Percentiles rank a stretch among this genome's conserved stretches.
Evolutionary conservation across 306 rosid genomes (phyloP).

Genomic region (Vachellia pachyceras): DNA sequence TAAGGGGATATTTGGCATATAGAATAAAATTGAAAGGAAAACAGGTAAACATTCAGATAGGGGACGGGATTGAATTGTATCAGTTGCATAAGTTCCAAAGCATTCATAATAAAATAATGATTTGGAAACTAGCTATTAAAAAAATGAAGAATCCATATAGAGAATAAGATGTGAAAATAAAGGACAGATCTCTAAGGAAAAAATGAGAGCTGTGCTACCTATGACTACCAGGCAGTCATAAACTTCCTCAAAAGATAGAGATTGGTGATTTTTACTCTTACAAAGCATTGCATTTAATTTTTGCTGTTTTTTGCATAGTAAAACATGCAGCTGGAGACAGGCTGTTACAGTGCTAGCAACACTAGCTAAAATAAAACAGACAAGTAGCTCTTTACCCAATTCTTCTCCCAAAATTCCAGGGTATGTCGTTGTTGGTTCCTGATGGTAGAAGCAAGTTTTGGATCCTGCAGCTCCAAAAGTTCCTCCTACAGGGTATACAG

Average conservation of each 20-base stretch:
- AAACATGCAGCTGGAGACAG: neutral
- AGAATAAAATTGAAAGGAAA: neutral
- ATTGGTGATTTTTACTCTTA: neutral
- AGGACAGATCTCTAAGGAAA: neutral
- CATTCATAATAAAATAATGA: neutral
- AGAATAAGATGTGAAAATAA: neutral
- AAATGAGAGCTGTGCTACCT: neutral
- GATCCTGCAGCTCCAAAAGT: conserved; percentile 85
- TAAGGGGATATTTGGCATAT: neutral
- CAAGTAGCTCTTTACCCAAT: conserved; percentile 67
- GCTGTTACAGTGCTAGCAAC: neutral
- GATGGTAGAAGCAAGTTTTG: conserved; percentile 71
- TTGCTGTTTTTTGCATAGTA: neutral
- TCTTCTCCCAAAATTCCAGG: conserved; percentile 78
- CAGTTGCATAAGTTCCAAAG: neutral
- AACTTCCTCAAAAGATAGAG: neutral
- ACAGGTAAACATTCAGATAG: neutral
- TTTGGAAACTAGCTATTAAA: neutral
- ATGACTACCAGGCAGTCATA: neutral
- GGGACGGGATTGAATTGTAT: neutral
- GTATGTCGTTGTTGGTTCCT: conserved; percentile 73
- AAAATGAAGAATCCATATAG: neutral
- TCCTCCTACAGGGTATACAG: conserved; percentile 65
- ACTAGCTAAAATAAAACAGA: conserved; percentile 27
- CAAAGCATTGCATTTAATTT: neutral